phyloP scores from a whole-genome alignment of 768 basidiomycete genomes.

The Mycena leptocephala region DNA sequence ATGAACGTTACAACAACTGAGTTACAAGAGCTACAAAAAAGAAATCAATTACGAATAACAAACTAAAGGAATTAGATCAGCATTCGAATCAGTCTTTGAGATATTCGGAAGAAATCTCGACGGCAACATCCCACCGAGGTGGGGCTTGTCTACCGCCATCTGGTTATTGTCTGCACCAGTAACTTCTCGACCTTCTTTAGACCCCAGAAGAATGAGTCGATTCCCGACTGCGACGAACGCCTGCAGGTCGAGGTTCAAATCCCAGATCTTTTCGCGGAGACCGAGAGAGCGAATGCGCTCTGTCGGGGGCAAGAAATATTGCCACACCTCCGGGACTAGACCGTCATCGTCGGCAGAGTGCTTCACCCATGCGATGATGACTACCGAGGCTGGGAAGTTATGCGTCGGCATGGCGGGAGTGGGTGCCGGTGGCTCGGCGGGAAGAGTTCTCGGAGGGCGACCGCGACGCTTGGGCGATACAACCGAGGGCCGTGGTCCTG shows the following conservation, averaged over 20 bases:
- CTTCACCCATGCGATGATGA: slow-evolving; percentile 42
- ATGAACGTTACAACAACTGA: too few species aligned
- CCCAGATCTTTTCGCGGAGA: slow-evolving; percentile 33
- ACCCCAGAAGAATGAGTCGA: slow-evolving; percentile 39
- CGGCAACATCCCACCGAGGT: slow-evolving; percentile 10
- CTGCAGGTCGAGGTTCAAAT: slow-evolving; percentile 41
- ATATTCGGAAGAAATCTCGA: slow-evolving; percentile 5
- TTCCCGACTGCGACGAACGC: slow-evolving; percentile 32
- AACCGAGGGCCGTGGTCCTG: neutral
- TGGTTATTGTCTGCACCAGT: slow-evolving; percentile 27
- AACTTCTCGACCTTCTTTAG: neutral
- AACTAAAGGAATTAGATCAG: neutral
- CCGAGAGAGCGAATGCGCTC: slow-evolving; percentile 41
- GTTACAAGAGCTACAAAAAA: neutral
- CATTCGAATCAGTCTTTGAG: neutral
- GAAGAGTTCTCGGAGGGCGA: neutral
- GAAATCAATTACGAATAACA: neutral
- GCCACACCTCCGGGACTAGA: slow-evolving; percentile 43
- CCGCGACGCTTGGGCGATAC: neutral
- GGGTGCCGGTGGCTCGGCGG: neutral
- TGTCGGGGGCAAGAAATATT: slow-evolving; percentile 39
- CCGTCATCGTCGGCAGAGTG: neutral
- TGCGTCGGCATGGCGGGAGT: neutral
- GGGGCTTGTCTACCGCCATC: slow-evolving; percentile 33
- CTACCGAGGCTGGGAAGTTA: slow-evolving; percentile 16